These are phyloP conservation scores for Protomyces inouyei DNA, from an alignment of 1,139 yeast genomes.

Conservation along the genomic window DNA sequence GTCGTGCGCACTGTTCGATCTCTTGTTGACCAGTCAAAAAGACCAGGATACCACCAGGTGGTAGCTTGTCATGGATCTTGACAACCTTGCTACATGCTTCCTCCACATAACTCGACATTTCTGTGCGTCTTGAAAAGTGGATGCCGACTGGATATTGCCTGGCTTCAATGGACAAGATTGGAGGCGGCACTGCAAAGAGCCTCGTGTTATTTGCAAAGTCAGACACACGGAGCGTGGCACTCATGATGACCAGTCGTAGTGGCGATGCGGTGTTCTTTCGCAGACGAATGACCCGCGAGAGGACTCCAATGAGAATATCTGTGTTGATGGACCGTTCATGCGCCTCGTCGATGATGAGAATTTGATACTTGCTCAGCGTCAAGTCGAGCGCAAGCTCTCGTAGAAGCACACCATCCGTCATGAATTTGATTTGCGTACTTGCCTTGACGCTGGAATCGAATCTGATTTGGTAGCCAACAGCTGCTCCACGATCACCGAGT, in stretches of 20 bases:
- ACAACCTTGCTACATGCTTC: constrained; percentile 82
- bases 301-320: constrained; percentile 89
- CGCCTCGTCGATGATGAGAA: constrained; percentile 90
- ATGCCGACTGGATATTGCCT: constrained; percentile 91
- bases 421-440: constrained; percentile 80
- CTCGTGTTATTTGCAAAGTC: constrained; percentile 80
- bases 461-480: constrained; percentile 86
- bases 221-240: constrained; percentile 89
- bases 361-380: constrained; percentile 71
- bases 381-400: constrained; percentile 91
- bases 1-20: constrained; percentile 65
- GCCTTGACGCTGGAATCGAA: constrained; percentile 71
- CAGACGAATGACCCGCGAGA: constrained; percentile 76
- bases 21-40: constrained; percentile 95
- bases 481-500: constrained; percentile 65
- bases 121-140: constrained; percentile 80
- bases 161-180: constrained; percentile 84
- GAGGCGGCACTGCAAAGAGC: constrained; percentile 76
- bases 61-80: constrained; percentile 78
- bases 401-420: constrained; percentile 97
- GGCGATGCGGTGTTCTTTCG: constrained; percentile 51
- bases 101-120: constrained; percentile 63
- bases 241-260: constrained; percentile 63
- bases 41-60: constrained; percentile 89
- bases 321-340: constrained; percentile 96